Conservation (phyloP, 78 protist species). For the Salpingoeca rosetta region DNA sequence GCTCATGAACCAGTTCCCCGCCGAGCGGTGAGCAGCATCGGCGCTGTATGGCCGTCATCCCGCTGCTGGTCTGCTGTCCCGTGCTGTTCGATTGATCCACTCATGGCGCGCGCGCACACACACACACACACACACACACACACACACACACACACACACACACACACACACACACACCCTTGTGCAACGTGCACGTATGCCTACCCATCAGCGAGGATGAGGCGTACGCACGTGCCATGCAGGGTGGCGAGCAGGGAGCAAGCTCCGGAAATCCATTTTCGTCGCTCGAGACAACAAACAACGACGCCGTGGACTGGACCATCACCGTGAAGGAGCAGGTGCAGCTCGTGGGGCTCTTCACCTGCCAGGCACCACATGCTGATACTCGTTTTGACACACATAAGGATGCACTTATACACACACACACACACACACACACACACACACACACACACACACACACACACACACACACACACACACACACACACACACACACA, state of each 20-base stretch:
- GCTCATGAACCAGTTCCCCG: slow-evolving; percentile 11
- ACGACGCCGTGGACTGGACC: neutral
- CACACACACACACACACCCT: too few relatives aligned
- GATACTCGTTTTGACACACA: too few relatives aligned
- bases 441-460: neutral
- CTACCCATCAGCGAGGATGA: too few relatives aligned
- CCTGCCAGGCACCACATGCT: too few relatives aligned
- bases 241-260: too few relatives aligned
- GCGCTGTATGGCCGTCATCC: neutral
- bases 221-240: too few relatives aligned
- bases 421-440: neutral
- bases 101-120: too few relatives aligned
- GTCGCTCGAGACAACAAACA: neutral
- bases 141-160: neutral
- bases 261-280: too few relatives aligned
- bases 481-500: neutral
- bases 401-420: too few relatives aligned
- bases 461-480: neutral
- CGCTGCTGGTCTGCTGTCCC: neutral
- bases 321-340: neutral
- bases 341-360: too few relatives aligned
- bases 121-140: neutral
- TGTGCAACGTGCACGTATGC: neutral
- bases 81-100: neutral
- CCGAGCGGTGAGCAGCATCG: neutral